Conservation (phyloP, 441 rosid species). For the Populus tomentosa region DNA sequence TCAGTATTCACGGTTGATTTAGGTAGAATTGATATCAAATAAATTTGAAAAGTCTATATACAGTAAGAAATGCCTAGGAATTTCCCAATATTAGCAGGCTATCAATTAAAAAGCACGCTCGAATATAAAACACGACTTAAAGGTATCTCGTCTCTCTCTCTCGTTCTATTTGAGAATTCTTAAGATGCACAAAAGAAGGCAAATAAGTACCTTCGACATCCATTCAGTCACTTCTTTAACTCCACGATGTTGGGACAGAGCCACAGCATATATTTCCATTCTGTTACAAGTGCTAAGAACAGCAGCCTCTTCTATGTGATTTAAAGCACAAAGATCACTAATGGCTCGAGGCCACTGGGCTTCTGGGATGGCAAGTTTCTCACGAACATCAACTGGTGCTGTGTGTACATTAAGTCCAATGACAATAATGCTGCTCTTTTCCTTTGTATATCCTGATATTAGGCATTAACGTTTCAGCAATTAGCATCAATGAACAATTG, state of each 20-base stretch:
- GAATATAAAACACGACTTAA: background rate
- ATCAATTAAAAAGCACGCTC: background rate
- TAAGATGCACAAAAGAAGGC: constrained; percentile 4
- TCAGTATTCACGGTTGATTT: background rate
- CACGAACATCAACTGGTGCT: constrained; percentile 80
- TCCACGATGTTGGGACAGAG: constrained; percentile 78
- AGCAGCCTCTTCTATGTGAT: constrained; percentile 87
- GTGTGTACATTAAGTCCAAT: constrained; percentile 80
- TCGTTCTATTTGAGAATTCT: background rate
- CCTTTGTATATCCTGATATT: constrained; percentile 60
- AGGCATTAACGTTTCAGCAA: background rate
- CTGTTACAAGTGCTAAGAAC: constrained; percentile 90
- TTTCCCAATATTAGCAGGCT: background rate
- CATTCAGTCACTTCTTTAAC: constrained; percentile 88
- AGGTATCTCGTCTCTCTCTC: background rate
- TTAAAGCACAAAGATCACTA: constrained; percentile 35
- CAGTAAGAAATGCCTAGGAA: background rate
- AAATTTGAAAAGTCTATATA: background rate
- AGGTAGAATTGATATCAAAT: background rate
- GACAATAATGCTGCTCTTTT: constrained; percentile 71
- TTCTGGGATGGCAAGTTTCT: constrained; percentile 85
- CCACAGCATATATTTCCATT: constrained; percentile 81
- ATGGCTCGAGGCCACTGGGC: constrained; percentile 83
- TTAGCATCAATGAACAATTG: background rate
- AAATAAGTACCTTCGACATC: constrained; percentile 72